Base-by-base conservation (phyloP, 345 rosid genomes). In the Hypericum perforatum region DNA sequence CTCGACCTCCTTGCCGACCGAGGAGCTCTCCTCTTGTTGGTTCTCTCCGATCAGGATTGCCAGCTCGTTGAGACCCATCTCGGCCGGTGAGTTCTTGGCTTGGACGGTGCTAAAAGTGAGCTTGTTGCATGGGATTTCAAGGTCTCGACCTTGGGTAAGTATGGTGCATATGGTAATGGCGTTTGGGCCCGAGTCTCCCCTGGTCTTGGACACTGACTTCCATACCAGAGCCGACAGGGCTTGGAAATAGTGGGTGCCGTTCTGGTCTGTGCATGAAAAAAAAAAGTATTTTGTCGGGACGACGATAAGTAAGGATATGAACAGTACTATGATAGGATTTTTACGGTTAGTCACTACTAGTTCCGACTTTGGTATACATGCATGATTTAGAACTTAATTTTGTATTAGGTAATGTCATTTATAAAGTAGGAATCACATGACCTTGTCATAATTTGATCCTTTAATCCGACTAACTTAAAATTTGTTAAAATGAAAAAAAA, bases 181-280 rank as follows among this genome's bases (percentile, higher is more conserved):
- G 8, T 58, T 64, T 0, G 78, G 64, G 38, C 54, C 65, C 5
- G 52, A 49, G 49, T 73, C 77, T 2, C 22, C 72, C 29, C 77
- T 78, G 12, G 69, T 41, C 3, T 71, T 76, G 0, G 68, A 38
- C 13, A 85, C 12, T 1, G 78, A 76, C 45, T 70, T 74, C 94
- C 89, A 89, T 11, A 85, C 56, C 13, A 76, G 6, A 1, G 89
- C 91, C n/a, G 71, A 70, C 5, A 89, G 39, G 37, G 73, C 11
- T 6, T 72, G 74, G 43, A 81, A 74, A 55, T 42, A 42, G 0
- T 70, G 66, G 22, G 56, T 7, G 1, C 37, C 16, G 0, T 65
- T 15, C 56, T 39, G 58, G 56, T 7, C 29, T 1, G 9, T 50
- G 9, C 39, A 13, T 22, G 32, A 22, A 22, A 22, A 4, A 22